Evolutionary conservation across 306 rosid species (phyloP).

Genomic region (Fagus crenata): DNA sequence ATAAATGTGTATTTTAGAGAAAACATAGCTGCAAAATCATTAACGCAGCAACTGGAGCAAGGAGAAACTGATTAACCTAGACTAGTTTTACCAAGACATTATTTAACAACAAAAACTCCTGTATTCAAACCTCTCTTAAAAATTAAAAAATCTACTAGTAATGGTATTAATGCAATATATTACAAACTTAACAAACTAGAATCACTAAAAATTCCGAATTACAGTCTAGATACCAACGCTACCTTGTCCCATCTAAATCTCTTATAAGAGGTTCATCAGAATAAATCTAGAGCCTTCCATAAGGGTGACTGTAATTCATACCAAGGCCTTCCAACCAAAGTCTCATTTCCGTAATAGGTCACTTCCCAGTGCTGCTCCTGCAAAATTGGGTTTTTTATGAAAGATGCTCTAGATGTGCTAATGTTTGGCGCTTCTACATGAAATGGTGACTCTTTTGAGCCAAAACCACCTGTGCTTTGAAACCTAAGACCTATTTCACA

Average conservation of each 20-base stretch:
- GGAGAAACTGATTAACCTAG: background rate
- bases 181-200: too few relatives aligned
- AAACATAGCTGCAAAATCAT: too few relatives aligned
- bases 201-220: too few relatives aligned
- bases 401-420: background rate
- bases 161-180: background rate
- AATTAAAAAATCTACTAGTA: background rate
- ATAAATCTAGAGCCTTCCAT: background rate
- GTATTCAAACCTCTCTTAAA: background rate
- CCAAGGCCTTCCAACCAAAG: background rate
- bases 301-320: background rate
- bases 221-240: background rate
- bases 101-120: background rate
- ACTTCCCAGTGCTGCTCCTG: background rate
- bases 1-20: background rate
- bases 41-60: background rate
- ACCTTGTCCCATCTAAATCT: background rate
- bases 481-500: background rate
- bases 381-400: background rate
- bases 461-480: background rate
- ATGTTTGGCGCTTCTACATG: background rate
- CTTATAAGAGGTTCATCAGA: background rate
- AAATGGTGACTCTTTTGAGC: too few relatives aligned
- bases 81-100: background rate
- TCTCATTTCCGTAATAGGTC: background rate